These are phyloP conservation scores for Xerocomus potaroensis DNA, from an alignment of 768 basidiomycete genomes.

Conservation along the genomic window DNA sequence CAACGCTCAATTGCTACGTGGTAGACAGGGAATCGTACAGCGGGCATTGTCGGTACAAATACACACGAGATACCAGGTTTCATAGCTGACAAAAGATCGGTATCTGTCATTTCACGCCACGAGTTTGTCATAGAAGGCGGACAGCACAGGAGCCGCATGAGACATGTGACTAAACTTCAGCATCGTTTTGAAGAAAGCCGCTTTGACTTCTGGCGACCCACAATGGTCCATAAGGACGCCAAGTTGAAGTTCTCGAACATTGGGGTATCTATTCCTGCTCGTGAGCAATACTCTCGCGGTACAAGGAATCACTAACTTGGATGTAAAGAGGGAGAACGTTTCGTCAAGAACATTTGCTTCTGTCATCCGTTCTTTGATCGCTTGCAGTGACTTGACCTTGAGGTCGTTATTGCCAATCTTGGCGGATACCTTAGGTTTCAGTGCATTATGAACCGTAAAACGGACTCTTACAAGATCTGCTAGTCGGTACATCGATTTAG, in stretches of 20 bases:
- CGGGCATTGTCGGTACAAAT: not conserved
- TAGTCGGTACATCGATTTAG: constrained; percentile 36
- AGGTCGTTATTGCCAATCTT: constrained; percentile 19
- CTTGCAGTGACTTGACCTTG: constrained; percentile 14
- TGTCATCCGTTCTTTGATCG: constrained; percentile 15
- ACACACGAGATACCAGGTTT: not conserved
- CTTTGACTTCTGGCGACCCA: not conserved
- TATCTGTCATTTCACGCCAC: not conserved
- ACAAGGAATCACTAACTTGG: constrained; percentile 10
- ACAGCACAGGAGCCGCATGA: constrained; percentile 2
- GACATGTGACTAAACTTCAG: not conserved
- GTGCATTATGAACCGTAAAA: not conserved
- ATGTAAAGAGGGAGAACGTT: constrained; percentile 25
- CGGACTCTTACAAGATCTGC: constrained; percentile 26
- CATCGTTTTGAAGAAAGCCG: not conserved
- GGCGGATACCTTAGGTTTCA: not conserved
- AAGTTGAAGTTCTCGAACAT: constrained; percentile 3
- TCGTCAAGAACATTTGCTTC: constrained; percentile 22
- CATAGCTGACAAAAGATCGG: not conserved
- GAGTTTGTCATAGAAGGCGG: constrained; percentile 15
- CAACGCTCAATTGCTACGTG: not conserved
- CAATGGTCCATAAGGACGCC: constrained; percentile 2
- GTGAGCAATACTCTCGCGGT: not conserved
- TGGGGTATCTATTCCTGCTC: constrained; percentile 3
- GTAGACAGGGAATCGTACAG: not conserved